phyloP scores from a whole-genome alignment of 176 grass and related monocot genomes.

The Musa troglodytarum region DNA sequence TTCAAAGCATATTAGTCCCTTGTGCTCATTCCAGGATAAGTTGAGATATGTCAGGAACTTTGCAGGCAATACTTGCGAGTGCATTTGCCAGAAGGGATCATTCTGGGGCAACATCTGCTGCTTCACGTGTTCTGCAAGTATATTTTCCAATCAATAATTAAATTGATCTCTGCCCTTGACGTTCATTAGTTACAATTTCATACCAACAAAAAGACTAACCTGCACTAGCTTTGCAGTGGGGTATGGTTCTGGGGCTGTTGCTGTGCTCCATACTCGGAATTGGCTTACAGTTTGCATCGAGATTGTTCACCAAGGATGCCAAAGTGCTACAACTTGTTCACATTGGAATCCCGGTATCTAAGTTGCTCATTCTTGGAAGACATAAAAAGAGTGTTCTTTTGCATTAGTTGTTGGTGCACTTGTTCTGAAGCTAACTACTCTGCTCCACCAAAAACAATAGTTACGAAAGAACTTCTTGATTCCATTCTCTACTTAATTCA shows the following conservation, averaged over 20 bases:
- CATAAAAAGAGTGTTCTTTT: neutral
- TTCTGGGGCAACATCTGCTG: conserved; percentile 39
- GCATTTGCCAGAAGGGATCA: conserved; percentile 68
- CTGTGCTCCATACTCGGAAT: conserved; percentile 56
- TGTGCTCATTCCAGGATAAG: neutral
- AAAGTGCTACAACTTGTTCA: conserved; percentile 55
- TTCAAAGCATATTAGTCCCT: neutral
- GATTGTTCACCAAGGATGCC: conserved; percentile 58
- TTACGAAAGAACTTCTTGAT: neutral
- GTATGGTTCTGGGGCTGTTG: conserved; percentile 52
- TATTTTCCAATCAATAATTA: neutral
- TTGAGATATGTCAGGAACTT: conserved; percentile 6
- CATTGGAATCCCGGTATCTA: conserved; percentile 62
- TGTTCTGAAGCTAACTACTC: neutral
- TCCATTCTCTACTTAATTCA: neutral
- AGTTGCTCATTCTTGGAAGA: neutral
- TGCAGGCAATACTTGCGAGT: conserved; percentile 76
- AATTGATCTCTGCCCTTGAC: neutral
- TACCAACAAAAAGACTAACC: neutral
- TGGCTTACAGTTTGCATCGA: conserved; percentile 53
- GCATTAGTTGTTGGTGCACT: neutral
- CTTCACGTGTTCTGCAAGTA: conserved; percentile 78
- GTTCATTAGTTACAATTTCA: neutral
- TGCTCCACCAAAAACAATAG: no score
- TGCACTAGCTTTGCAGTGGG: conserved; percentile 38